phyloP scores from a whole-genome alignment of 805 yeast genomes.

The Komagataella pseudopastoris region DNA sequence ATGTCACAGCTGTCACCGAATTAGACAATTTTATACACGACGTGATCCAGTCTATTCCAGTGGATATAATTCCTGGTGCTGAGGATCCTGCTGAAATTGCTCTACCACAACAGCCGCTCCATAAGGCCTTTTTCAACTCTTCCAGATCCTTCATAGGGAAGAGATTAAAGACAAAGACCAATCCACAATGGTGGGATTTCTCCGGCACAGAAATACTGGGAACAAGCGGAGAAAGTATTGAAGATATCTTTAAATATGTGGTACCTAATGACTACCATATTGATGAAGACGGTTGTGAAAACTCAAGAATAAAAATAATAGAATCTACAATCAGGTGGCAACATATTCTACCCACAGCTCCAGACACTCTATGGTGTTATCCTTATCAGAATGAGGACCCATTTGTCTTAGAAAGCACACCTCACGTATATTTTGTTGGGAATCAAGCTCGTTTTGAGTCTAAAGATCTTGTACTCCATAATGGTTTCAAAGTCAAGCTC shows the following conservation, averaged over 20 bases:
- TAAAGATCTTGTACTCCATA: slow-evolving; percentile 21
- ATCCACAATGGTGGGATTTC: slow-evolving; percentile 62
- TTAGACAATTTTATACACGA: slow-evolving; percentile 49
- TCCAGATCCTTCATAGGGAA: slow-evolving; percentile 23
- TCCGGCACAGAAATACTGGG: slow-evolving; percentile 50
- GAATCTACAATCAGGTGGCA: slow-evolving; percentile 71
- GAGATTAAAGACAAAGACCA: slow-evolving; percentile 27
- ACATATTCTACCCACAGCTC: slow-evolving; percentile 86
- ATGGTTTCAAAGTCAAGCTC: slow-evolving; percentile 26
- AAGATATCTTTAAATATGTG: slow-evolving; percentile 62
- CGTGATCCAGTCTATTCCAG: slow-evolving; percentile 45
- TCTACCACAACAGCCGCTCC: slow-evolving; percentile 87
- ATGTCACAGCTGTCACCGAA: slow-evolving; percentile 30
- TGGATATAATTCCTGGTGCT: slow-evolving; percentile 74
- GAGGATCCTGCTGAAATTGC: slow-evolving; percentile 76
- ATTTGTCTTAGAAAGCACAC: slow-evolving; percentile 63
- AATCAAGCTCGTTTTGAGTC: slow-evolving; percentile 59
- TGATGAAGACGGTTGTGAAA: slow-evolving; percentile 6
- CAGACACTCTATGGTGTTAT: slow-evolving; percentile 86
- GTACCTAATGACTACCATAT: slow-evolving; percentile 22
- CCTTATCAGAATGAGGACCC: slow-evolving; percentile 76
- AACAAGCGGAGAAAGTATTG: slow-evolving; percentile 74
- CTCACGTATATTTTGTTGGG: slow-evolving; percentile 80
- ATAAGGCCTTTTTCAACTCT: slow-evolving; percentile 50
- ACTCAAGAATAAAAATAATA: slow-evolving; percentile 37